A percentile compares a stretch with the other conserved stretches of the same genome.
These are phyloP conservation scores for Extremus antarcticus DNA, from an alignment of 495 filamentous ascomycete species.

Conservation along the genomic window DNA sequence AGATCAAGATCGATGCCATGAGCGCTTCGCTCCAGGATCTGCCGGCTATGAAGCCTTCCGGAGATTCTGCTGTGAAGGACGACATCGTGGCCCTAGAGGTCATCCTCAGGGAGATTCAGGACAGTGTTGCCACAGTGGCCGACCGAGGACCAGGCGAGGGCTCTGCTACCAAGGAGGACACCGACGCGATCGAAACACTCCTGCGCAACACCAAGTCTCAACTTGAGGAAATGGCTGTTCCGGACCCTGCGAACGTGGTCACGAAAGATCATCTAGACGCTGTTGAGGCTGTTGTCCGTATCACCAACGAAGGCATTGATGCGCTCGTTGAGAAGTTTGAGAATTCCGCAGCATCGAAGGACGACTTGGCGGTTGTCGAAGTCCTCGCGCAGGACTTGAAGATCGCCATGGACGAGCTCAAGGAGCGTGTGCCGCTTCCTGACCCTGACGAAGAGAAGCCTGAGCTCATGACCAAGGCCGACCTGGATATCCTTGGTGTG, in stretches of 20 bases:
- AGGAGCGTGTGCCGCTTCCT: slow-evolving; percentile 36
- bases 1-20: slow-evolving; percentile 72
- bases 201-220: slow-evolving; percentile 73
- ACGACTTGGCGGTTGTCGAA: slow-evolving; percentile 67
- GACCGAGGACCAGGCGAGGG: slow-evolving; percentile 41
- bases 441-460: slow-evolving; percentile 50
- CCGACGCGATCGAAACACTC: slow-evolving; percentile 77
- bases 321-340: slow-evolving; percentile 39
- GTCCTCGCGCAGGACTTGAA: slow-evolving; percentile 65
- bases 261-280: slow-evolving; percentile 66
- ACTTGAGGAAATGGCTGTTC: slow-evolving; percentile 64
- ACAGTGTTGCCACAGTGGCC: slow-evolving; percentile 39
- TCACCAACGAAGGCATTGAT: slow-evolving; percentile 59
- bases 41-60: slow-evolving; percentile 4
- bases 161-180: slow-evolving; percentile 66
- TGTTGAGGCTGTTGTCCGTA: slow-evolving; percentile 56
- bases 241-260: slow-evolving; percentile 46
- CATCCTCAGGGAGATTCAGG: slow-evolving; percentile 48
- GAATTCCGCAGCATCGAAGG: slow-evolving; percentile 32
- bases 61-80: slow-evolving; percentile 38
- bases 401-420: slow-evolving; percentile 64
- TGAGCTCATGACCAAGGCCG: slow-evolving; percentile 63
- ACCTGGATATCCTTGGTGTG: slow-evolving; percentile 65
- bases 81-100: slow-evolving; percentile 51
- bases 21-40: slow-evolving; percentile 42